These are phyloP conservation scores for Microbotryomycetes sp. DNA, from an alignment of 1,284 basidiomycete genomes.

Conservation along the genomic window DNA sequence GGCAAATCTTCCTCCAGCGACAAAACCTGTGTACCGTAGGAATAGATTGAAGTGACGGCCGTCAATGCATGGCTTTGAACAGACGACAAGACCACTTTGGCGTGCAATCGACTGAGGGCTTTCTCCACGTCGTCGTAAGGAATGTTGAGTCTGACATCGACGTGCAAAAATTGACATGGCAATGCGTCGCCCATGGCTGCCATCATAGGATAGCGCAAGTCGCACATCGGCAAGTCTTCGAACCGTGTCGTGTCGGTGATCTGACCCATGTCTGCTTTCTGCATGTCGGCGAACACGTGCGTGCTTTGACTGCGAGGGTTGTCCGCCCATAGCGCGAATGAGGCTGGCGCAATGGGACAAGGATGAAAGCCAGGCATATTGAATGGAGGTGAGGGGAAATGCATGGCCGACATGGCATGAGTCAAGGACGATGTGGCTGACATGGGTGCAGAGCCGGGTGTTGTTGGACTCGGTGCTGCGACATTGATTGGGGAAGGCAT, in stretches of 20 bases:
- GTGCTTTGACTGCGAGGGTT: conserved; percentile 9
- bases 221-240: conserved; percentile 21
- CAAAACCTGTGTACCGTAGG: conserved; percentile 25
- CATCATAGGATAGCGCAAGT: conserved; percentile 39
- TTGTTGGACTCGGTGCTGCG: conserved; percentile 2
- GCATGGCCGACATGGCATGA: conserved; percentile 25
- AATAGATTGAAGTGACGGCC: conserved; percentile 42
- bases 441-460: conserved; percentile 3
- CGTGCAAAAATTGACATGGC: conserved; percentile 45
- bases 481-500: conserved; percentile 12
- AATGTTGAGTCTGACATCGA: conserved; percentile 42
- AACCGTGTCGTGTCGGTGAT: conserved; percentile 6
- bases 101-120: conserved; percentile 33
- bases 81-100: conserved; percentile 40
- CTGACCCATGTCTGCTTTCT: conserved; percentile 9
- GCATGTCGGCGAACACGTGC: conserved; percentile 20
- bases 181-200: conserved; percentile 41
- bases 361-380: neutral
- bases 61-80: conserved; percentile 21
- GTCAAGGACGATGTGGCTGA: conserved; percentile 25
- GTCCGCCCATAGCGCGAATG: neutral
- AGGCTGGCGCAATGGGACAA: neutral
- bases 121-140: conserved; percentile 20
- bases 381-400: conserved; percentile 12
- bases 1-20: conserved; percentile 21